phyloP scores from a whole-genome alignment of 2,329 filamentous ascomycete genomes.

The Botrytis elliptica region DNA sequence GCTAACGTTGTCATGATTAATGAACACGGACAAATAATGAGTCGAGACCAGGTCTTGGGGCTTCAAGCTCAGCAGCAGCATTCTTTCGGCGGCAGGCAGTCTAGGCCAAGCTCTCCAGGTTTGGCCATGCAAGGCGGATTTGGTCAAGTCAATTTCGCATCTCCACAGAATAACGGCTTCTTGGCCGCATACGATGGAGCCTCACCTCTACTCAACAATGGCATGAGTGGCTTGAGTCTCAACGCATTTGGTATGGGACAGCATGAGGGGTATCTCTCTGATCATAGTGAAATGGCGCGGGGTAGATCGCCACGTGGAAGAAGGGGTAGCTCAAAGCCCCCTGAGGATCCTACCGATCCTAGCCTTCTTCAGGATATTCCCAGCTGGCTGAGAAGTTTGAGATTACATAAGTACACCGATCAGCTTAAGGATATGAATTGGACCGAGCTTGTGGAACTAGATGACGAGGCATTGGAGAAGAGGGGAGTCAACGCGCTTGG shows the following conservation, averaged over 20 bases:
- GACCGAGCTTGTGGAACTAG: slow-evolving; percentile 87
- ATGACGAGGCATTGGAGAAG: slow-evolving; percentile 89
- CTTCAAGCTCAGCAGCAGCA: slow-evolving; percentile 65
- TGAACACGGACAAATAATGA: slow-evolving; percentile 84
- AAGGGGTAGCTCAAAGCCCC: slow-evolving; percentile 92
- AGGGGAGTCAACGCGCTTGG: slow-evolving; percentile 93
- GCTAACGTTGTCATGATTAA: slow-evolving; percentile 92
- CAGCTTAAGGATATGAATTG: slow-evolving; percentile 97
- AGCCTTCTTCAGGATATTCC: slow-evolving; percentile 91
- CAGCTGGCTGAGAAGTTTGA: slow-evolving; percentile 88
- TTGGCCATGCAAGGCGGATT: slow-evolving; percentile 75
- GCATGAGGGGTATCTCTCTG: slow-evolving; percentile 86
- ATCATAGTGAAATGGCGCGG: slow-evolving; percentile 87
- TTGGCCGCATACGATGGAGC: slow-evolving; percentile 80
- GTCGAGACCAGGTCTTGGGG: slow-evolving; percentile 78
- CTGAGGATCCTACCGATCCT: slow-evolving; percentile 93
- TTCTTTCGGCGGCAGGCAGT: slow-evolving; percentile 67
- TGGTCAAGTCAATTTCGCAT: slow-evolving; percentile 69
- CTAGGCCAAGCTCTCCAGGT: slow-evolving; percentile 85
- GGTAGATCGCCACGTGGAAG: slow-evolving; percentile 90
- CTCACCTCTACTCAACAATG: slow-evolving; percentile 68
- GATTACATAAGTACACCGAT: slow-evolving; percentile 98
- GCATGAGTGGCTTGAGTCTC: slow-evolving; percentile 69
- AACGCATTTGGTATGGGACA: slow-evolving; percentile 67
- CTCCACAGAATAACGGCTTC: slow-evolving; percentile 93